A percentile compares a stretch with the other conserved stretches of the same genome.
phyloP scores from a whole-genome alignment of 148 eudicot species.

The Fallopia convolvulus region DNA sequence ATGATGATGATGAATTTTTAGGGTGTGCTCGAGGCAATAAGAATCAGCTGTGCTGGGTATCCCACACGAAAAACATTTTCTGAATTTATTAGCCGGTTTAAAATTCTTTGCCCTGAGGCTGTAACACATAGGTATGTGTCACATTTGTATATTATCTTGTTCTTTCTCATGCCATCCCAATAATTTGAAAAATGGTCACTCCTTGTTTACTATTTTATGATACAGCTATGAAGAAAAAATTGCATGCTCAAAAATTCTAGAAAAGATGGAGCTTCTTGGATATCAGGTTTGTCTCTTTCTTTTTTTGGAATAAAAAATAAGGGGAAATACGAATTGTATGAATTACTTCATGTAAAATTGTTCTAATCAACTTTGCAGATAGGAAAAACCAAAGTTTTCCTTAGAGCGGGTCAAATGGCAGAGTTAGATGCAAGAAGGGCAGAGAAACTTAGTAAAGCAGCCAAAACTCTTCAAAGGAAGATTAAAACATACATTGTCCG shows the following conservation, averaged over 20 bases:
- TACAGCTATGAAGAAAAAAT: slow-evolving; percentile 60
- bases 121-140: slow-evolving; percentile 61
- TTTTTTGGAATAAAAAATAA: background rate
- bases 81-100: slow-evolving; percentile 73
- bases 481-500: slow-evolving; percentile 55
- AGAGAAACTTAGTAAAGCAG: slow-evolving; percentile 62
- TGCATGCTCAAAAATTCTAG: slow-evolving; percentile 71
- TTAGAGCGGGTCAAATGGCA: slow-evolving; percentile 98
- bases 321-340: background rate
- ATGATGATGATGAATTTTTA: slow-evolving; percentile 6
- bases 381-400: slow-evolving; percentile 81
- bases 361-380: slow-evolving; percentile 44
- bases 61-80: slow-evolving; percentile 83
- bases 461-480: slow-evolving; percentile 67
- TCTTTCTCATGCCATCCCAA: background rate
- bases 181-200: background rate
- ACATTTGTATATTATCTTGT: slow-evolving; percentile 6
- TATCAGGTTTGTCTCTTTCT: slow-evolving; percentile 49
- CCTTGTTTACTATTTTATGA: background rate
- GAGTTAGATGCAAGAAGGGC: slow-evolving; percentile 74
- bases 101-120: slow-evolving; percentile 76
- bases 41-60: slow-evolving; percentile 95
- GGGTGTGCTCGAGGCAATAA: slow-evolving; percentile 99
- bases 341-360: background rate
- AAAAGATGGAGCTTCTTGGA: slow-evolving; percentile 72